Evolutionary conservation across 208 protist genomes (phyloP), one percentile per base, ranked within the genome.

Genomic region (Acanthamoeba sp.): DNA sequence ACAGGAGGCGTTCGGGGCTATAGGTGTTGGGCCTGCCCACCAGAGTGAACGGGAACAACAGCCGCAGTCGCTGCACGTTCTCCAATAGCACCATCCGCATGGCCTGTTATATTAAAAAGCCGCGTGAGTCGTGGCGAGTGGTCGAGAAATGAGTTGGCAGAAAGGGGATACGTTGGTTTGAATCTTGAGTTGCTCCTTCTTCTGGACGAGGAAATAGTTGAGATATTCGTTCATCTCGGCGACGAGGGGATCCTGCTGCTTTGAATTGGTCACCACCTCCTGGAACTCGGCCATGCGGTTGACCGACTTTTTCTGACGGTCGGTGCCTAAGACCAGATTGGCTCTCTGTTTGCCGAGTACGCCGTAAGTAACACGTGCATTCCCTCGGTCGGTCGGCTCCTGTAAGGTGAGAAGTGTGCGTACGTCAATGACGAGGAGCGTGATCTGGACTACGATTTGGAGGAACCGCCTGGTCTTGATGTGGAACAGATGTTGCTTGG

Each of bases 371-470:
- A 45, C 42, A 45, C 2, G 29, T 27, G 42, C 2, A 78, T n/a
- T n/a, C 14, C 20, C n/a, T n/a, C n/a, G n/a, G n/a, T n/a, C n/a
- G n/a, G n/a, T n/a, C n/a, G n/a, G n/a, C n/a, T n/a, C n/a, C n/a
- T n/a, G n/a, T n/a, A n/a, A 24, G 50, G 50, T 32, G 55, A 10
- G 55, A 1, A 62, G 55, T 18, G 32, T 32, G 24, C 82, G 20
- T 90, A 90, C 82, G 42, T 90, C 82, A 64, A 90, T 90, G 34
- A 90, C 82, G 0, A 90, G 82, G 48, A 90, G 55, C 18, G 82
- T 90, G 29, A 90, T 69, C 38, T 90, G 82, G 3, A 45, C 38
- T 4, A 90, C 27, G 29, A 90, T 64, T 20, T 69, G 55, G 48
- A 90, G 82, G 50, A 90, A 90, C 9, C 82, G 82, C 36, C 82